Conservation (phyloP, 106 monocot genomes). For the Allium fistulosum region DNA sequence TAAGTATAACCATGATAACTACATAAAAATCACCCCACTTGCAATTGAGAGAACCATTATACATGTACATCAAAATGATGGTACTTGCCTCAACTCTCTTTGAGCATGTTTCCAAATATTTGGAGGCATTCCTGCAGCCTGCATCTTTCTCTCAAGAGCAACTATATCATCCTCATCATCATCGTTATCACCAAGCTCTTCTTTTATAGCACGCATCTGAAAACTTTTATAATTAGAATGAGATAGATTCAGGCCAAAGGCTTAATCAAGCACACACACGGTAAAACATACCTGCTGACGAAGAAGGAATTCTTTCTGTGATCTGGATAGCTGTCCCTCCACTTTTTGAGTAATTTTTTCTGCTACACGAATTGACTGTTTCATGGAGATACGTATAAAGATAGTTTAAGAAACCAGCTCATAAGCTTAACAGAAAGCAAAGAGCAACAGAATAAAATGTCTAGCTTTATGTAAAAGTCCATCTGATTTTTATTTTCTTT, state of each 20-base stretch:
- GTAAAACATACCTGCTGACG: constrained; percentile 78
- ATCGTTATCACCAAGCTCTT: constrained; percentile 97
- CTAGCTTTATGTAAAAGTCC: background rate
- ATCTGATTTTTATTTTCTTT: background rate
- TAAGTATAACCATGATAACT: background rate
- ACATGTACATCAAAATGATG: background rate
- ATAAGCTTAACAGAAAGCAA: too few species aligned
- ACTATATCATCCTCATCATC: constrained; percentile 98
- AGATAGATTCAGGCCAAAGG: background rate
- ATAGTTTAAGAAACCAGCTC: constrained; percentile 1
- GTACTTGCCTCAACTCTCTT: constrained; percentile 73
- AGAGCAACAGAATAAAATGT: background rate
- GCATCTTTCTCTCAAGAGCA: constrained; percentile 97
- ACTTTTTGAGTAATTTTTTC: constrained; percentile 99
- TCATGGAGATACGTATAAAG: constrained; percentile 1
- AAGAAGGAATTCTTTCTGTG: constrained; percentile 97
- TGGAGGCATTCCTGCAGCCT: constrained; percentile 91
- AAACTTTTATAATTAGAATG: constrained; percentile 2
- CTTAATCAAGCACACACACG: background rate
- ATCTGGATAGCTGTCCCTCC: constrained; percentile 94
- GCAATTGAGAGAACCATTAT: background rate
- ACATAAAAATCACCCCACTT: background rate
- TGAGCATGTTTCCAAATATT: constrained; percentile 99
- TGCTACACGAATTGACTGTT: constrained; percentile 94
- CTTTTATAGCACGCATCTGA: constrained; percentile 98